Base-by-base conservation (phyloP, 306 rosid species). In the Castanea sativa region DNA sequence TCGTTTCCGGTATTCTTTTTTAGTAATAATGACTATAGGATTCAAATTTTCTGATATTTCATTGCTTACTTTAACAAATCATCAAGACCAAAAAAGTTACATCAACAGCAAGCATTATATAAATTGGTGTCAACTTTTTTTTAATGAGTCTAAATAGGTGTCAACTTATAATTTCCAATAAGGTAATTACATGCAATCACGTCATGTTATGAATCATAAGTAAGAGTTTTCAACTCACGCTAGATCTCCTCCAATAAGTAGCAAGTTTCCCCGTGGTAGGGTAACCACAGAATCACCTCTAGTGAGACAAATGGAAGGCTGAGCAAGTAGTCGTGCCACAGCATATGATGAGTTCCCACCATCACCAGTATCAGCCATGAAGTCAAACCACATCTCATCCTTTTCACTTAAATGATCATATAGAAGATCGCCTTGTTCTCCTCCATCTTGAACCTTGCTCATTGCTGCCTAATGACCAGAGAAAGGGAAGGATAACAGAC, bases 311-410 rank as follows among this genome's bases (percentile, higher is more conserved):
- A 95, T 86, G 70, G 84, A 85, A 79, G 98, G 98, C 86, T 87
- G 97, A 77, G 99, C 98, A 82, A 95, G 98, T 27, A 95, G 89
- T 68, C 91, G 88, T 68, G 99, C 98, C 75, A 95, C 85, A 12
- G 98, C 38, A 93, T 93, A 95, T 59, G 99, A 92, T 75, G 98
- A 91, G 91, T 95, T 95, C 76, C 99, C 99, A 82, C 99, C 99
- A 74, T 95, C 99, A 20, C 99, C 99, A 25, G 99, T 95, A 86
- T 95, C 99, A 82, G 99, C 98, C 97, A 93, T 93, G 85, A 95
- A 95, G 86, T 95, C 99, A 85, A 95, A 95, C 98, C 99, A 95
- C 43, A 95, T 82, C 67, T 89, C 97, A 69, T 91, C 92, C 89
- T 85, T 90, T 81, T 88, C 94, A 69, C 86, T 82, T 70, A 93